phyloP scores from a whole-genome alignment of 2,329 filamentous ascomycete species.

The Aspergillus ochraceus region DNA sequence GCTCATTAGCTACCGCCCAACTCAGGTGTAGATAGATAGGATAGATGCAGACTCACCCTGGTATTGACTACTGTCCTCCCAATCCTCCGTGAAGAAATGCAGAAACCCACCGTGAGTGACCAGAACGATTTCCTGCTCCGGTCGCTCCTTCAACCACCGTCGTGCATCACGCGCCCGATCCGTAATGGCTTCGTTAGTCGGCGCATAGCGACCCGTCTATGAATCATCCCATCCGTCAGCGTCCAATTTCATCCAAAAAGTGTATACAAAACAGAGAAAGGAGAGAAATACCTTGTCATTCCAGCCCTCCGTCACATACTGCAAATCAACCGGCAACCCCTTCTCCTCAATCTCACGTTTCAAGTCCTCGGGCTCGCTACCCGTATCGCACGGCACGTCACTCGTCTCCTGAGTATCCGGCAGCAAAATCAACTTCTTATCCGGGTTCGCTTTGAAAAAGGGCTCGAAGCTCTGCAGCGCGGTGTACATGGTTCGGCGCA shows the following conservation, averaged over 20 bases:
- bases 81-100: constrained; percentile 84
- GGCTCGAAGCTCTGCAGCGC: constrained; percentile 68
- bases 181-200: constrained; percentile 54
- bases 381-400: constrained; percentile 73
- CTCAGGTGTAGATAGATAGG: neutral
- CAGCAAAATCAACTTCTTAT: constrained; percentile 61
- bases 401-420: constrained; percentile 79
- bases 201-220: constrained; percentile 46
- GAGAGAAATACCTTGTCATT: constrained; percentile 59
- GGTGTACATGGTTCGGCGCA: constrained; percentile 79
- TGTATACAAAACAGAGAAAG: neutral
- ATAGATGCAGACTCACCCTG: constrained; percentile 36
- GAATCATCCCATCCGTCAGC: neutral
- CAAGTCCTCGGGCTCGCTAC: constrained; percentile 58
- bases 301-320: constrained; percentile 66
- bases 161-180: constrained; percentile 63
- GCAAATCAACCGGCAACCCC: constrained; percentile 61
- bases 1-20: neutral
- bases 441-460: constrained; percentile 46
- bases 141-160: constrained; percentile 53
- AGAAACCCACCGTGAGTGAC: constrained; percentile 82
- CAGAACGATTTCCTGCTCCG: constrained; percentile 68
- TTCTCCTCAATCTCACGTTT: constrained; percentile 60
- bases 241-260: neutral
- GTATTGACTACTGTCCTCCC: constrained; percentile 58